Conservation (phyloP, 2,329 filamentous ascomycete genomes). For the Hymenoscyphus fraxineus region DNA sequence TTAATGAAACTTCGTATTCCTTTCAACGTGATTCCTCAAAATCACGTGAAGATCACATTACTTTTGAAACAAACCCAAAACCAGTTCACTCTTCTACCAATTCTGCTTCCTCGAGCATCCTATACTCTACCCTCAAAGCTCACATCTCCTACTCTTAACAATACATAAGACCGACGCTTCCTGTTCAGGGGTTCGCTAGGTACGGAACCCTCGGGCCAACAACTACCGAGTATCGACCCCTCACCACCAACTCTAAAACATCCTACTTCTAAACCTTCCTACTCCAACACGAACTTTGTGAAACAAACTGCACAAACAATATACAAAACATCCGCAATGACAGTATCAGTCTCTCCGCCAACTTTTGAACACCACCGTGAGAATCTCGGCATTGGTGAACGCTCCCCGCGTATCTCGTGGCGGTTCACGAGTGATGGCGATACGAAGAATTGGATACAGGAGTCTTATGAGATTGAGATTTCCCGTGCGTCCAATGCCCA, state of each 20-base stretch:
- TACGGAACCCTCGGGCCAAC: not conserved
- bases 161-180: not conserved
- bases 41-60: no score
- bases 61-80: no score
- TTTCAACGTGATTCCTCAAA: no score
- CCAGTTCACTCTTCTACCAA: no score
- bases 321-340: conserved; percentile 7
- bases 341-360: conserved; percentile 4
- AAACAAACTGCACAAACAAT: not conserved
- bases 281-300: not conserved
- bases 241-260: not conserved
- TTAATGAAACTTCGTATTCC: no score
- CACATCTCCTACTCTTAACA: no score
- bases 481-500: conserved; percentile 15
- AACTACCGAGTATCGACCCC: not conserved
- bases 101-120: no score
- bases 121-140: no score
- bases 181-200: not conserved
- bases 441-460: conserved; percentile 41
- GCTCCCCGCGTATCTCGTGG: conserved; percentile 45
- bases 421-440: conserved; percentile 38
- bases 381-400: conserved; percentile 44
- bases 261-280: not conserved
- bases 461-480: conserved; percentile 43
- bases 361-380: conserved; percentile 27